Evolutionary conservation across 2,329 filamentous ascomycete species (phyloP).

Genomic region (Pseudogymnoascus verrucosus): DNA sequence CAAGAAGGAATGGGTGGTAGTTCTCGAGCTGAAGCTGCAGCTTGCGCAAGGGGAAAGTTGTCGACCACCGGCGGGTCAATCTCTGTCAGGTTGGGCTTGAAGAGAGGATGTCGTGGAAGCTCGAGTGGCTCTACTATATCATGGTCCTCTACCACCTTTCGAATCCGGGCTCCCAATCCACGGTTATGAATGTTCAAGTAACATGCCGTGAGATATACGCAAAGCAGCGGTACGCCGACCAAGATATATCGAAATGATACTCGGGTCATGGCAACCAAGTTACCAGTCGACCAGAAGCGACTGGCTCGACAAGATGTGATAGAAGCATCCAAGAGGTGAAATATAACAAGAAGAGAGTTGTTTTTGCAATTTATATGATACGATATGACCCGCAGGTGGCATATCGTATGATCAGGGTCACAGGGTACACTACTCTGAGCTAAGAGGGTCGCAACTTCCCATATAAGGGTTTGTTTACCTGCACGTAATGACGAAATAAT

Average conservation of each 20-base stretch:
- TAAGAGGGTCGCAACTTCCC: conserved; percentile 3
- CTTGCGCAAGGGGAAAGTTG: conserved; percentile 22
- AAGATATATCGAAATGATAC: conserved; percentile 7
- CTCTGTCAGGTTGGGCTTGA: conserved; percentile 9
- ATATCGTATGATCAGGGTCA: background rate
- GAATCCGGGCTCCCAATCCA: background rate
- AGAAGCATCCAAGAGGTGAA: background rate
- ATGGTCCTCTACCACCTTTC: background rate
- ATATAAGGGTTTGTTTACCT: background rate
- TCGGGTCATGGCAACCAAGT: background rate
- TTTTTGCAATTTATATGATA: background rate
- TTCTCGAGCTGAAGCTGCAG: conserved; percentile 19
- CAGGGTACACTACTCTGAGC: background rate
- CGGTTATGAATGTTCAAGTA: background rate
- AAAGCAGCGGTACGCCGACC: background rate
- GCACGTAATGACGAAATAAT: background rate
- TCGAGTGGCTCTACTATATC: background rate
- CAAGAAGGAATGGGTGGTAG: conserved; percentile 37
- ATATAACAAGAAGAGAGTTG: background rate
- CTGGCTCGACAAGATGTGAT: background rate
- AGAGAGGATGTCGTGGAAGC: conserved; percentile 17
- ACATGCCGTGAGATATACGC: conserved; percentile 1
- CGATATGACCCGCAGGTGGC: background rate
- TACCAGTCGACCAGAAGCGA: background rate
- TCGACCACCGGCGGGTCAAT: conserved; percentile 18